Conservation (phyloP, 1,139 yeast species). For the Lodderomyces pseudojiufengensis region DNA sequence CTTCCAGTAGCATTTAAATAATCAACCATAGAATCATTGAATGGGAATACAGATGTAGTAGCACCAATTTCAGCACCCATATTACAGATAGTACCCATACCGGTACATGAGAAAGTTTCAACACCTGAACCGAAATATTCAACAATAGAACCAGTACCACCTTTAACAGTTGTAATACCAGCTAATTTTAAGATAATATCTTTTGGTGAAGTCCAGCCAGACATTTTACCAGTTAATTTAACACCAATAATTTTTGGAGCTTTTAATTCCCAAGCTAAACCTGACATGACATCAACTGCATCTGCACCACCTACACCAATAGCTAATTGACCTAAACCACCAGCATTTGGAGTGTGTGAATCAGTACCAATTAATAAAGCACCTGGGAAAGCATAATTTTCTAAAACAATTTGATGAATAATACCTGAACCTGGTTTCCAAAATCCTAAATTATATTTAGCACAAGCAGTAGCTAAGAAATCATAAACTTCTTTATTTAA, state of each 20-base stretch:
- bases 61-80: constrained; percentile 99
- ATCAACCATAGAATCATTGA: constrained; percentile 86
- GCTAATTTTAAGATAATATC: constrained; percentile 94
- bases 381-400: constrained; percentile 98
- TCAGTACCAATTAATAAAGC: constrained; percentile 96
- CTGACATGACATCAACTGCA: constrained; percentile 97
- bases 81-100: constrained; percentile 99
- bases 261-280: constrained; percentile 96
- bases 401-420: constrained; percentile 95
- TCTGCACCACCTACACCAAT: constrained; percentile 99
- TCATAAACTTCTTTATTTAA: constrained; percentile 96
- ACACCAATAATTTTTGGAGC: constrained; percentile 98
- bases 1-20: constrained; percentile 89
- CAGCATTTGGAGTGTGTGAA: constrained; percentile 99
- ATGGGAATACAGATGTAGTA: constrained; percentile 96
- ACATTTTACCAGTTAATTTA: constrained; percentile 90
- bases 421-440: constrained; percentile 99
- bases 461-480: constrained; percentile 90
- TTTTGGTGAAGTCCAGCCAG: constrained; percentile 99
- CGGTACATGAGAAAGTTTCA: constrained; percentile 93
- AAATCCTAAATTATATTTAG: constrained; percentile 97
- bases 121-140: constrained; percentile 99
- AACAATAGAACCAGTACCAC: constrained; percentile 98
- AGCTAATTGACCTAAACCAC: constrained; percentile 98
- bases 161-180: constrained; percentile 96